phyloP scores from a whole-genome alignment of 148 eudicot species.

The Rhododendron ovatum region DNA sequence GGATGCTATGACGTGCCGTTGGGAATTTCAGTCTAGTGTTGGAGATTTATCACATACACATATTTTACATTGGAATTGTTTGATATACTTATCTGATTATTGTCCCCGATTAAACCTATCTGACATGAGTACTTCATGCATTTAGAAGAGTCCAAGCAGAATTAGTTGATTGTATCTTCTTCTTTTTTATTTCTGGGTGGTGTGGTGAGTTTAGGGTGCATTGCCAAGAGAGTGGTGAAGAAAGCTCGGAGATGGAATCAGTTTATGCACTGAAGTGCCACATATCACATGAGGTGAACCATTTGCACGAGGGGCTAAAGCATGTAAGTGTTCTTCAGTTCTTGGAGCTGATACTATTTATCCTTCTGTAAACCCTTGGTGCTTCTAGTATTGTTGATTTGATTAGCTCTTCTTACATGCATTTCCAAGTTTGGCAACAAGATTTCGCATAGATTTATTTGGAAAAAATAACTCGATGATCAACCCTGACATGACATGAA shows the following conservation, averaged over 20 bases:
- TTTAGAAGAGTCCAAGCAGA: not conserved
- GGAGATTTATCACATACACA: not conserved
- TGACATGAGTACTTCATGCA: not conserved
- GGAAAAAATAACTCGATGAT: not conserved
- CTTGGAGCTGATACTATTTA: not conserved
- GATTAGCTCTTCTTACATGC: not conserved
- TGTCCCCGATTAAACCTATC: not conserved
- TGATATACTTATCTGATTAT: not conserved
- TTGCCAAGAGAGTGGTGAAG: slow-evolving; percentile 98
- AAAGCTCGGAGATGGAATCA: slow-evolving; percentile 79
- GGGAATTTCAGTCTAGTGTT: not conserved
- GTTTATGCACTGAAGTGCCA: slow-evolving; percentile 93
- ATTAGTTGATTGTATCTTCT: not conserved
- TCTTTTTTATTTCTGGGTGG: not conserved
- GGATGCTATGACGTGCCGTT: not conserved
- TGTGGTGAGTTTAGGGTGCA: slow-evolving; percentile 57
- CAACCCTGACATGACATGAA: not conserved
- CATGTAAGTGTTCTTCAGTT: slow-evolving; percentile 51
- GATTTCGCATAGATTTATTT: not conserved
- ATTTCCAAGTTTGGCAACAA: not conserved
- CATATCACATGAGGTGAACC: slow-evolving; percentile 96
- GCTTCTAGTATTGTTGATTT: not conserved
- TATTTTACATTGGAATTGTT: not conserved
- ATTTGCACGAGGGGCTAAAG: slow-evolving; percentile 88
- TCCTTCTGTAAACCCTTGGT: not conserved